Base-by-base conservation (phyloP, 192 early-diverging fungal genomes). In the Umbelopsis sp. region DNA sequence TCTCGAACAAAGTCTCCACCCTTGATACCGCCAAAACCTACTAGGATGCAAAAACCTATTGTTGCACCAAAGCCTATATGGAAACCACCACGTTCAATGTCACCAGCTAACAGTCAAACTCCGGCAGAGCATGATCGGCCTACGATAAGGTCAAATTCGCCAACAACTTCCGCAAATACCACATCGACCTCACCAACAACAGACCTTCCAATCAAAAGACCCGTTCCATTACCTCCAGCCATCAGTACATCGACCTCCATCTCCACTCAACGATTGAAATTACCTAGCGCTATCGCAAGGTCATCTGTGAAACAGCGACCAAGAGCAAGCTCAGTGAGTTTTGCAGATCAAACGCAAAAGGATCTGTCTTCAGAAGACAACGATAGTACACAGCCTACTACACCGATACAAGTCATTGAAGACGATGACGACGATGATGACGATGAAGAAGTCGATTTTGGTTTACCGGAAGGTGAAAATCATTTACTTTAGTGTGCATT, bases 11-110 rank as follows among this genome's bases (percentile, higher is more conserved):
- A 71, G 43, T 71, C 70, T 38, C 70, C 69, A 21, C 82, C 82
- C 2, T 54, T 77, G 24, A 71, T 81, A 71, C 83, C 83, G 22
- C 83, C 83, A 36, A 84, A 84, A 74, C 82, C 82, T 8, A 78
- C 71, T 6, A 68, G 82, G 26, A 62, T 62, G 56, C 56, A 62
- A 62, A 62, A 62, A n/a, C 56, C 56, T 34, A 62, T 3, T 62
- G 56, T 62, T 12, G 56, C 56, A 62, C 56, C 56, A 20, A 62
- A 62, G 56, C 56, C 56, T 62, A 34, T 62, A 32, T 62, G 56
- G 56, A 62, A 62, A 34, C 56, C 56, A 34, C 56, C 56, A 32
- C 56, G 56, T 34, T 62, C 56, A 16, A 62, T 29, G 4, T 62
- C 56, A 62, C 56, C 56, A 17, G 8, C 56, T 32, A 62, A 5